Conservation (phyloP, 495 filamentous ascomycete genomes). For the Penicillium tannophilum region DNA sequence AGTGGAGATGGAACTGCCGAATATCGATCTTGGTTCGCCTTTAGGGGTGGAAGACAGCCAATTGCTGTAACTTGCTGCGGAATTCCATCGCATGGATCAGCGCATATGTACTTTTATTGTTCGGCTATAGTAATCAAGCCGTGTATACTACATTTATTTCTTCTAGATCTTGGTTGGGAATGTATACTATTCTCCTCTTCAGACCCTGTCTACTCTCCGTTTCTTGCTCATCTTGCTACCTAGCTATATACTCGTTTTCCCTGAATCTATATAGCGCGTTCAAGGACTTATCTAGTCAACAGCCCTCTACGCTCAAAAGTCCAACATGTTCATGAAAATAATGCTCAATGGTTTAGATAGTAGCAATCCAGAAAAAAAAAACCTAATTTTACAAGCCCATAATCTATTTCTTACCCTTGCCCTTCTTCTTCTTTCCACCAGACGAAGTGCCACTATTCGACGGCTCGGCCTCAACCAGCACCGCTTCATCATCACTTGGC, state of each 20-base stretch:
- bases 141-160: slow-evolving; percentile 20
- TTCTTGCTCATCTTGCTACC: no score
- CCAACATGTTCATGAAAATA: slow-evolving; percentile 5
- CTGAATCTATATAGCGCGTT: no score
- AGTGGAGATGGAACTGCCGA: slow-evolving; percentile 55
- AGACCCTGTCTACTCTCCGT: no score
- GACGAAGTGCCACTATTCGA: slow-evolving; percentile 40
- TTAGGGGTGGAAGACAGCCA: slow-evolving; percentile 35
- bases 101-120: slow-evolving; percentile 10
- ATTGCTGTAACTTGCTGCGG: slow-evolving; percentile 22
- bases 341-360: slow-evolving; percentile 8
- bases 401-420: slow-evolving; percentile 75
- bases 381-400: slow-evolving; percentile 18
- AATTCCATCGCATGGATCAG: slow-evolving; percentile 21
- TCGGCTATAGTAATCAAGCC: slow-evolving; percentile 6
- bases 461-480: slow-evolving; percentile 75
- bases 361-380: slow-evolving; percentile 13
- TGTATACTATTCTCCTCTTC: slow-evolving; percentile 13
- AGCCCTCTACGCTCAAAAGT: background rate
- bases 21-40: slow-evolving; percentile 35
- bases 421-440: slow-evolving; percentile 64
- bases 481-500: slow-evolving; percentile 79
- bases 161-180: slow-evolving; percentile 8
- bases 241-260: no score
- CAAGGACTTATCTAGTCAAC: background rate